Evolutionary conservation across 371 early-diverging fungal genomes (phyloP).

Genomic region (Nosema granulosis): DNA sequence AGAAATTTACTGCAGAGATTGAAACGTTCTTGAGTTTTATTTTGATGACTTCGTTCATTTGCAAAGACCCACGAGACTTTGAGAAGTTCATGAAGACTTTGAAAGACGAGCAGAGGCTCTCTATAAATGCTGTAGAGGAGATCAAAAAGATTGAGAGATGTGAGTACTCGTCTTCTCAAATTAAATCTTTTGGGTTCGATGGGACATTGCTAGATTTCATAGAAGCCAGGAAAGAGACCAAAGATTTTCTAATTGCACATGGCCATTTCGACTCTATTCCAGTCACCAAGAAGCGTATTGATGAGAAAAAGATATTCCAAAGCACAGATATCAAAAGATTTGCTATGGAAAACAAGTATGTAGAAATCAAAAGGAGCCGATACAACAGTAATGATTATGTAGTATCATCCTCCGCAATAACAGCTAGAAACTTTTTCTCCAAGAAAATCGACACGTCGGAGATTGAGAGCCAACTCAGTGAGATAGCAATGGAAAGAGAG

Average conservation of each 20-base stretch:
- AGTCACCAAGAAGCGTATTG: conserved; percentile 50
- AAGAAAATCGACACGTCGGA: conserved; percentile 34
- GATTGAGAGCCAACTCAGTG: conserved; percentile 41
- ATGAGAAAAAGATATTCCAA: conserved; percentile 61
- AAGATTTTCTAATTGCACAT: conserved; percentile 56
- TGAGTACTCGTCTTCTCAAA: background rate
- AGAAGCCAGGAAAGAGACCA: conserved; percentile 51
- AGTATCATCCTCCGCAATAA: conserved; percentile 40
- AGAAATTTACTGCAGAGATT: conserved; percentile 59
- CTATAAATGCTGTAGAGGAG: conserved; percentile 61
- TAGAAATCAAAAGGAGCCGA: conserved; percentile 64
- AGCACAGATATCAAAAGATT: conserved; percentile 53
- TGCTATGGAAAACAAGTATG: conserved; percentile 54
- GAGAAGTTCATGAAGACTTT: conserved; percentile 54
- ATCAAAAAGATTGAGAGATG: conserved; percentile 6
- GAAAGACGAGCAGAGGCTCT: conserved; percentile 64
- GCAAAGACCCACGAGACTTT: conserved; percentile 60
- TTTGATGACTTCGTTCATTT: conserved; percentile 65
- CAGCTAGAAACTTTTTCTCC: conserved; percentile 44
- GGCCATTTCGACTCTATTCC: conserved; percentile 64
- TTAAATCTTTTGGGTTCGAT: conserved; percentile 55
- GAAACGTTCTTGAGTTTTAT: conserved; percentile 63
- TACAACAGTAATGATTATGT: conserved; percentile 60
- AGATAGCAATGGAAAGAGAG: conserved; percentile 43
- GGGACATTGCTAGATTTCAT: conserved; percentile 64